Evolutionary conservation across 2,329 filamentous ascomycete species (phyloP).

Genomic region (Colletotrichum chrysophilum): DNA sequence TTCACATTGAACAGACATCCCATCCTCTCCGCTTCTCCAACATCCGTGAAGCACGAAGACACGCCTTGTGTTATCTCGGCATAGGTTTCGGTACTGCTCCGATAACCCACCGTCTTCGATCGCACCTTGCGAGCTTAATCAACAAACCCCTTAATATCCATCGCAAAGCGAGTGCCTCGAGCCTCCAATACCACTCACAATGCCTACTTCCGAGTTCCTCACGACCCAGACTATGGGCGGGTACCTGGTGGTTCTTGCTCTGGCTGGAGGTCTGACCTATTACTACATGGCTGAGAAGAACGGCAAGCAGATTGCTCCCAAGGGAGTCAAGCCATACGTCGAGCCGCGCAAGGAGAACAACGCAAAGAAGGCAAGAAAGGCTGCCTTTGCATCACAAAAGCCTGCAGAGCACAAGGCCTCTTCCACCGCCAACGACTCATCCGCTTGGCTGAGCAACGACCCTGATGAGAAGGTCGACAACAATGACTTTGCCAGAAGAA

Average conservation of each 20-base stretch:
- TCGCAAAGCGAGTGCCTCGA: neutral
- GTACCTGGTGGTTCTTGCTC: constrained; percentile 18
- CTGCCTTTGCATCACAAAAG: constrained; percentile 43
- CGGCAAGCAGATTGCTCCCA: constrained; percentile 29
- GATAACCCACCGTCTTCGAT: neutral
- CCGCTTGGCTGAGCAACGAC: constrained; percentile 32
- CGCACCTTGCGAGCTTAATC: neutral
- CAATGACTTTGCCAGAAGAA: constrained; percentile 77
- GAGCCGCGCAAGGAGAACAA: constrained; percentile 44
- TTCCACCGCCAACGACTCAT: constrained; percentile 29
- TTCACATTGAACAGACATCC: neutral
- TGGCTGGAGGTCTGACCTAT: constrained; percentile 21
- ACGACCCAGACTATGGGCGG: constrained; percentile 21
- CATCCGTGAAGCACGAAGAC: neutral
- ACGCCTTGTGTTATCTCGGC: neutral
- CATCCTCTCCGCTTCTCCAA: neutral
- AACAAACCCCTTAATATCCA: constrained; percentile 4
- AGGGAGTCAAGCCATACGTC: constrained; percentile 29
- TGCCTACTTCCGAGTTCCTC: constrained; percentile 22
- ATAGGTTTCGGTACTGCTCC: neutral
- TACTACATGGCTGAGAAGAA: constrained; percentile 29
- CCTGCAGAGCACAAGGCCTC: constrained; percentile 36
- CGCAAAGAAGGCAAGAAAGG: constrained; percentile 52
- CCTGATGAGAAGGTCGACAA: constrained; percentile 69
- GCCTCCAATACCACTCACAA: constrained; percentile 19